Percentiles rank a stretch among this genome's conserved stretches.
Conservation (phyloP, 805 yeast species). For the Tetrapisispora arboricola region DNA sequence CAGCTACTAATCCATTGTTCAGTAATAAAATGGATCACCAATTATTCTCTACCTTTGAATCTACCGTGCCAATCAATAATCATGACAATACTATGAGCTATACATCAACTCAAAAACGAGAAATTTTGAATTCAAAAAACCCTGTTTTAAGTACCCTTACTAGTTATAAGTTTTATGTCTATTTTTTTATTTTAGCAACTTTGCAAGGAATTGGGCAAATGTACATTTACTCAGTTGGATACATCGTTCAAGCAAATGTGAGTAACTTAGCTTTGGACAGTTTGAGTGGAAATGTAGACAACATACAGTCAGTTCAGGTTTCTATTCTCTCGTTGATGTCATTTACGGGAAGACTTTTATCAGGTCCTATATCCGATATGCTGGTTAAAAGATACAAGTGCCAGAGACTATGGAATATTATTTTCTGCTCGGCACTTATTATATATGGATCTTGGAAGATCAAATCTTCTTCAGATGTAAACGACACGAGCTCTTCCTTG, state of each 20-base stretch:
- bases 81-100: background rate
- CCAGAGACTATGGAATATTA: slow-evolving; percentile 59
- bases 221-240: slow-evolving; percentile 67
- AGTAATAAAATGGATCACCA: background rate
- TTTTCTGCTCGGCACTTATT: slow-evolving; percentile 32
- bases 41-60: background rate
- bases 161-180: slow-evolving; percentile 35
- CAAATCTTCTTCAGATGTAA: slow-evolving; percentile 3
- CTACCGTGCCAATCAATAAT: background rate
- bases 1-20: background rate
- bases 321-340: slow-evolving; percentile 55
- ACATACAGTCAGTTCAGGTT: slow-evolving; percentile 61
- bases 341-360: slow-evolving; percentile 50
- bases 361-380: slow-evolving; percentile 60
- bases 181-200: slow-evolving; percentile 45
- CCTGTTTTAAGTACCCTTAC: background rate
- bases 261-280: slow-evolving; percentile 19
- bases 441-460: slow-evolving; percentile 27
- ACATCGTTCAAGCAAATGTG: slow-evolving; percentile 45
- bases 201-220: slow-evolving; percentile 59
- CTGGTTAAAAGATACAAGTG: slow-evolving; percentile 40
- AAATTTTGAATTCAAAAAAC: background rate
- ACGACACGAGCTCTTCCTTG: background rate
- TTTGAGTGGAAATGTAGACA: slow-evolving; percentile 27
- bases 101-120: background rate